These are phyloP conservation scores for Alternaria hordeiaustralica DNA, from an alignment of 2,329 filamentous ascomycete species.

Conservation along the genomic window DNA sequence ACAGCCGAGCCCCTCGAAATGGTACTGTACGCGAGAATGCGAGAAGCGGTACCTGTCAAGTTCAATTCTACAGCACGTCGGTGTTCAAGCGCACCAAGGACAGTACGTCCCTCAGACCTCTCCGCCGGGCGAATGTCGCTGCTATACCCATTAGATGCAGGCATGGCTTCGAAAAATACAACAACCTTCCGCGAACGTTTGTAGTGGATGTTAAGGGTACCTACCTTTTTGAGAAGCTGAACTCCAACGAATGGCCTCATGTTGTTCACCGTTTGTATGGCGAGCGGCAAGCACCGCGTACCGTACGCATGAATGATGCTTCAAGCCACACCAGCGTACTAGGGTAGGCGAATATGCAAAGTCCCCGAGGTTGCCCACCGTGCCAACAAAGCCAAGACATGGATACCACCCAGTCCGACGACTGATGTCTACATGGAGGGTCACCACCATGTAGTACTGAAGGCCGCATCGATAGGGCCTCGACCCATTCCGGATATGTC, in stretches of 20 bases:
- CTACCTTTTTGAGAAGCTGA: no score
- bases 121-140: neutral
- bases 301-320: neutral
- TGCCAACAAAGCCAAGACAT: neutral
- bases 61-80: neutral
- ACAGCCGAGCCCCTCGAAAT: neutral
- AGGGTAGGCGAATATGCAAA: neutral
- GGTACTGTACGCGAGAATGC: conserved; percentile 9
- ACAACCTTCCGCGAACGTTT: neutral
- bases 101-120: rapidly evolving
- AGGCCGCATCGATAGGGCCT: neutral
- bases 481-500: neutral
- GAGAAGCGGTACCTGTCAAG: neutral
- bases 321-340: neutral
- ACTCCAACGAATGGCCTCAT: no score
- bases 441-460: neutral
- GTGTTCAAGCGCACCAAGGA: neutral
- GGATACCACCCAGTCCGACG: neutral
- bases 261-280: neutral
- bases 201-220: no score
- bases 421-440: no score
- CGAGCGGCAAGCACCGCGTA: neutral
- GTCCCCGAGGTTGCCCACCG: neutral
- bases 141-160: neutral
- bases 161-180: neutral